Evolutionary conservation across 2,329 filamentous ascomycete species (phyloP).

Genomic region (Leptosphaerulina australis): DNA sequence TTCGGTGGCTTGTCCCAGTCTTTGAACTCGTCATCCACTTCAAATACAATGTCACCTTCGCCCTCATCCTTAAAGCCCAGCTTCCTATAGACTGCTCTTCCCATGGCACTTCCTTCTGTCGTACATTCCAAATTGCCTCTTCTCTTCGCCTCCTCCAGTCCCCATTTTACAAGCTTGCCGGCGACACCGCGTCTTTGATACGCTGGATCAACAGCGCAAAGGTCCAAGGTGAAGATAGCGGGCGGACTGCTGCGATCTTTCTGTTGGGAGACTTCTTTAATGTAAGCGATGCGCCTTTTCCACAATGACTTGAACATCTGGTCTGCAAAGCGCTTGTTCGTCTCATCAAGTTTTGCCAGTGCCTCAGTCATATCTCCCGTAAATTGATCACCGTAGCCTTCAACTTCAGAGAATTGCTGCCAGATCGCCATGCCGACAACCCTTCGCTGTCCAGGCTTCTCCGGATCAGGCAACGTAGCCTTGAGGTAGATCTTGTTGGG

Average conservation of each 20-base stretch:
- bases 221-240: conserved; percentile 56
- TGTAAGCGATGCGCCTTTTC: conserved; percentile 43
- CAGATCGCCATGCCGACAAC: conserved; percentile 64
- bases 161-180: conserved; percentile 42
- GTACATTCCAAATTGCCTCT: conserved; percentile 45
- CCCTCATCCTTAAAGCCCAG: conserved; percentile 44
- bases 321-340: conserved; percentile 54
- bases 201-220: conserved; percentile 57
- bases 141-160: conserved; percentile 43
- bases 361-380: conserved; percentile 30
- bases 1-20: conserved; percentile 41
- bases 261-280: conserved; percentile 49
- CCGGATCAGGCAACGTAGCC: conserved; percentile 54
- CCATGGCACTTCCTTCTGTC: conserved; percentile 47
- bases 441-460: conserved; percentile 28
- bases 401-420: conserved; percentile 58
- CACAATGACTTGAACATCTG: conserved; percentile 56
- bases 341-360: conserved; percentile 49
- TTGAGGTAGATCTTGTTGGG: conserved; percentile 62
- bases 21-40: conserved; percentile 45
- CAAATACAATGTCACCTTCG: conserved; percentile 36
- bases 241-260: conserved; percentile 43
- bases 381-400: conserved; percentile 55
- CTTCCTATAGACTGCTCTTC: conserved; percentile 40
- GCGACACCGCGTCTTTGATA: conserved; percentile 57